A percentile compares a stretch with the other conserved stretches of the same genome.
Evolutionary conservation across 139 green algal genomes (phyloP).

Genomic region (Micromonas commoda): DNA sequence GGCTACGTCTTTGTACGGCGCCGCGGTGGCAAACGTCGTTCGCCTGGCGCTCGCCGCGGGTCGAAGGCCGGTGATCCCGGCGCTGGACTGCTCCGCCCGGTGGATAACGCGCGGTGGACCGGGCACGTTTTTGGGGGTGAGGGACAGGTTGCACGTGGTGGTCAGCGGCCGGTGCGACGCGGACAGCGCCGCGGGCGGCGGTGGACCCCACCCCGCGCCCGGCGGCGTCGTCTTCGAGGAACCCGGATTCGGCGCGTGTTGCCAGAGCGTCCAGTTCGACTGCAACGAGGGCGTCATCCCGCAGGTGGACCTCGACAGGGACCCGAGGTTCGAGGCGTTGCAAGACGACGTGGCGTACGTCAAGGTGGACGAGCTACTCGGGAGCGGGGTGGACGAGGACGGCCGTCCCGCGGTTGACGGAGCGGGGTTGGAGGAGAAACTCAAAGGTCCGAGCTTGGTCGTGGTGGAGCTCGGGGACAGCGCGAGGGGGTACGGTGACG

Average conservation of each 20-base stretch:
- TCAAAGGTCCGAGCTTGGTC: too few species aligned
- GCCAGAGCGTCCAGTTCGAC: not conserved
- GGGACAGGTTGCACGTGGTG: not conserved
- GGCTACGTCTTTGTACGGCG: not conserved
- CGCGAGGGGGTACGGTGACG: too few species aligned
- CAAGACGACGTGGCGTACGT: not conserved
- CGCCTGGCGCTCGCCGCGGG: not conserved
- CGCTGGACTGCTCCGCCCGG: not conserved
- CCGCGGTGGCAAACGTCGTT: not conserved
- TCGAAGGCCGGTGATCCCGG: not conserved
- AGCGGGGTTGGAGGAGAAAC: too few species aligned
- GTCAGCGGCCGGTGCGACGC: not conserved
- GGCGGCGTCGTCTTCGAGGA: too few species aligned
- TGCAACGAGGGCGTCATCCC: not conserved
- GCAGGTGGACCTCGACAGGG: conserved; percentile 1
- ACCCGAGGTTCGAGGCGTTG: not conserved
- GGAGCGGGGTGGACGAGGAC: too few species aligned
- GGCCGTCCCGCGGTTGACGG: too few species aligned
- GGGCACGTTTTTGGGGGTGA: not conserved
- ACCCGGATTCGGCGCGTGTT: not conserved
- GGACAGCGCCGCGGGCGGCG: too few species aligned
- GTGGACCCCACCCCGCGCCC: too few species aligned
- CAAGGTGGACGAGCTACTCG: too few species aligned
- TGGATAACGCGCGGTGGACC: not conserved
- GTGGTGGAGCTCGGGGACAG: too few species aligned